Evolutionary conservation across 169 alveolate genomes (phyloP).

Genomic region (Eimeria necatrix): DNA sequence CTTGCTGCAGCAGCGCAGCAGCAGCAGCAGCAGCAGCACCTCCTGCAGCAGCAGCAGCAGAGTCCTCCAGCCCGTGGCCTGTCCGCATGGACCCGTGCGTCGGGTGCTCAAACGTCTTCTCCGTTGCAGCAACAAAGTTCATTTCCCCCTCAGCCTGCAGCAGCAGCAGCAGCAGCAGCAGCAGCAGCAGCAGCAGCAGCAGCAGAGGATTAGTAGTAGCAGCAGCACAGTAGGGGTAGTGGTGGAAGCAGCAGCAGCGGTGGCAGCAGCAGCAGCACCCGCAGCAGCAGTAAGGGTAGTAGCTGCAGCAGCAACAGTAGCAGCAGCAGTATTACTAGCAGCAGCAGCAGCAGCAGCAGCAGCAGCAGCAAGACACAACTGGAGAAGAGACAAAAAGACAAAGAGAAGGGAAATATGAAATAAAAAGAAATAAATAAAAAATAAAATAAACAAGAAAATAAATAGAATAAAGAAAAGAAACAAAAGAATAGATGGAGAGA

Average conservation of each 20-base stretch:
- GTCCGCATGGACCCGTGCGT: slow-evolving; percentile 55
- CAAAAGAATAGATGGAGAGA: neutral
- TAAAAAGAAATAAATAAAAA: neutral
- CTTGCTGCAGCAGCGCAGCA: neutral
- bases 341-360: slow-evolving; percentile 14
- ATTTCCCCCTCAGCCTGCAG: slow-evolving; percentile 48
- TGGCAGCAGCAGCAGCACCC: neutral
- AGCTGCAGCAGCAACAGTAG: neutral
- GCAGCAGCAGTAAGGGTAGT: neutral
- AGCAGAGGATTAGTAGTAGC: neutral
- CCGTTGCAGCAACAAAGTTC: slow-evolving; percentile 73
- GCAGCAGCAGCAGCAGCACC: neutral
- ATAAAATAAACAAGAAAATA: neutral
- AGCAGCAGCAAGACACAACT: neutral
- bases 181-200: neutral
- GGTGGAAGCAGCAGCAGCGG: neutral
- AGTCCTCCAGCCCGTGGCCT: slow-evolving; percentile 5
- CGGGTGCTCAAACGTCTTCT: slow-evolving; percentile 74
- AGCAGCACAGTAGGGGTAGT: slow-evolving; percentile 27
- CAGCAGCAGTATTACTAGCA: neutral
- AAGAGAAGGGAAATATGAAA: neutral
- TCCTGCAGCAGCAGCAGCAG: neutral
- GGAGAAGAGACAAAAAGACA: neutral
- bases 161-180: slow-evolving; percentile 43
- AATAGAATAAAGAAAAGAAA: neutral